Conservation (phyloP, 2,329 filamentous ascomycete genomes). For the Microascus cirrosus region DNA sequence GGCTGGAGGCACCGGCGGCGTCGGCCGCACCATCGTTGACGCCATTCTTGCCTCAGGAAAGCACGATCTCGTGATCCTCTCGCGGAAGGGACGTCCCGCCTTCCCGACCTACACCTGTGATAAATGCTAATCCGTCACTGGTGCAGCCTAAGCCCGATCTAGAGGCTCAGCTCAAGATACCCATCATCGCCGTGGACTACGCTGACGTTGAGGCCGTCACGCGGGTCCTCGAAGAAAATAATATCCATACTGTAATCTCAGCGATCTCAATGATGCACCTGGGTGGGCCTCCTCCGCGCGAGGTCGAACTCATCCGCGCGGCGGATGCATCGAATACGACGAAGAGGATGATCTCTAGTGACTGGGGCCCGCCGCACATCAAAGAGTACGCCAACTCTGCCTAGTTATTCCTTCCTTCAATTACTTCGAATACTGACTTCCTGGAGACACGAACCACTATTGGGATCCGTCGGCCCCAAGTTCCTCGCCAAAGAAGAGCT, state of each 20-base stretch:
- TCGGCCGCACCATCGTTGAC: conserved; percentile 34
- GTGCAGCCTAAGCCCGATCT: conserved; percentile 9
- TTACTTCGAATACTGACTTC: background rate
- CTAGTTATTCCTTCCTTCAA: background rate
- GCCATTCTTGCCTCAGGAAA: conserved; percentile 20
- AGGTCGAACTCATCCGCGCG: conserved; percentile 31
- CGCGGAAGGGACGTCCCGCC: conserved; percentile 20
- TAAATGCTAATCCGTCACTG: background rate
- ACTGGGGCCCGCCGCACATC: conserved; percentile 18
- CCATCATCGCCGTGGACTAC: conserved; percentile 17
- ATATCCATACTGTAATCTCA: conserved; percentile 32
- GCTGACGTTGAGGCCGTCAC: conserved; percentile 10
- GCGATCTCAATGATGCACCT: conserved; percentile 13
- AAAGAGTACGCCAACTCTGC: conserved; percentile 7
- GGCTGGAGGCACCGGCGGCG: conserved; percentile 31
- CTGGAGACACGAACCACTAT: background rate
- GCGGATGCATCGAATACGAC: conserved; percentile 24
- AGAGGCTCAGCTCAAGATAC: conserved; percentile 12
- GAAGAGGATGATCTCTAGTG: conserved; percentile 28
- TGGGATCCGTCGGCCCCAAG: background rate
- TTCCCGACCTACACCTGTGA: background rate
- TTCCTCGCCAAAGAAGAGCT: conserved; percentile 1
- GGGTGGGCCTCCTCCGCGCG: conserved; percentile 17
- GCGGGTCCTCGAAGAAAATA: conserved; percentile 19
- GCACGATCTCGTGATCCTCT: conserved; percentile 26